Conservation (phyloP, 2,329 filamentous ascomycete species). For the Aspergillus brasiliensis region DNA sequence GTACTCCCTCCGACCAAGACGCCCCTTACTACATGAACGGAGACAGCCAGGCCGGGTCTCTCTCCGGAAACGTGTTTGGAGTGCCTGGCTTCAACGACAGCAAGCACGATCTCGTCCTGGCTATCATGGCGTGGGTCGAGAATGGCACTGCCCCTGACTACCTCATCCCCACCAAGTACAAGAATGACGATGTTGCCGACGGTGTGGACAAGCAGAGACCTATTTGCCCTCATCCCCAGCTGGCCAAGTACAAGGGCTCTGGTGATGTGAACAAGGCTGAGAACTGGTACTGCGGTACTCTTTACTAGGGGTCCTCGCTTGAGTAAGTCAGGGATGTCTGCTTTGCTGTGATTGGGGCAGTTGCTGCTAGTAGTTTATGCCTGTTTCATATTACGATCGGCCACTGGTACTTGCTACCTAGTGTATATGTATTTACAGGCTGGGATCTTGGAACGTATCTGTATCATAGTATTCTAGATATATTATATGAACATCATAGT, state of each 20-base stretch:
- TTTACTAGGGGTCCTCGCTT: conserved; percentile 3
- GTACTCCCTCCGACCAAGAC: conserved; percentile 3
- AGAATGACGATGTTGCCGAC: background rate
- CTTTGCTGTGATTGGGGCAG: too few relatives aligned
- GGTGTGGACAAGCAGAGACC: conserved; percentile 9
- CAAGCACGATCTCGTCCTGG: conserved; percentile 21
- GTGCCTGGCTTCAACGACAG: conserved; percentile 14
- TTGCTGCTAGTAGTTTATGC: too few relatives aligned
- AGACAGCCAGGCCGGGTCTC: conserved; percentile 4
- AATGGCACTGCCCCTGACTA: conserved; percentile 17
- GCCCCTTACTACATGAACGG: conserved; percentile 13
- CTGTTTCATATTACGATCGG: too few relatives aligned
- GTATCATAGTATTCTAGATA: too few relatives aligned
- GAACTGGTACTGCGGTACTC: conserved; percentile 5
- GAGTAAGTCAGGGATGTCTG: too few relatives aligned
- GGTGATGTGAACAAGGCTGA: conserved; percentile 3
- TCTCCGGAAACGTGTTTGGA: conserved; percentile 5
- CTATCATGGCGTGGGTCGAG: conserved; percentile 25
- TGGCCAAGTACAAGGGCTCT: conserved; percentile 7
- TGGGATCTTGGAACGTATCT: too few relatives aligned
- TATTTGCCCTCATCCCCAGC: background rate
- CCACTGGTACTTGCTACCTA: too few relatives aligned
- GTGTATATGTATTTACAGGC: too few relatives aligned
- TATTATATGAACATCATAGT: too few relatives aligned
- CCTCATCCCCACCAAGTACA: conserved; percentile 20